Base-by-base conservation (phyloP, 2,329 filamentous ascomycete genomes). In the Clarireedia monteithiana region DNA sequence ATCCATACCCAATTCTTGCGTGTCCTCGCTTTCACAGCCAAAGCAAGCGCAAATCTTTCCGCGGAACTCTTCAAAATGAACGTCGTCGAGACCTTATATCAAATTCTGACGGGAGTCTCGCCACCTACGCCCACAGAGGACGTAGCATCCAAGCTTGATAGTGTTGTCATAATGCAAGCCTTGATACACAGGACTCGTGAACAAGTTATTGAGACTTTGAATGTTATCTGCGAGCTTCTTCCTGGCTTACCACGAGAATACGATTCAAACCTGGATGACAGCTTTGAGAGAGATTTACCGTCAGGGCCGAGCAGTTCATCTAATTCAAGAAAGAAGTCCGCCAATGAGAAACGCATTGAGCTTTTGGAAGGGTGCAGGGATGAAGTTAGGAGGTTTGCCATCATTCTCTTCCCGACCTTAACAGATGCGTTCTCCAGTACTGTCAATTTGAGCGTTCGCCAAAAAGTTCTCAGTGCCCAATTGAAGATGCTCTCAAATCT, bases 381-480 rank as follows among this genome's bases (percentile, higher is more conserved):
- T 6, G 85, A 97, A 73, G 85, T 97, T 53, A 89, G 89, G 69
- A 86, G 92, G 40, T 99, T 99, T 69, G 89, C 91, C 1, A 81
- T 95, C 62, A 94, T 99, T 58, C 78, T 99, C 10, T 87, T 99
- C 61, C 94, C 94, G 0, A 99, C 94, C 2, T 75, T 99, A 60
- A 97, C 94, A 30, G 91, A 99, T 70, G 92, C 91, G 0, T 99
- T 95, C 68, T 96, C 94, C 10, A 97, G 94, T 71, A 99, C 94
- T 0, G 92, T 99, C 61, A 99, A 99, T 67, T 75, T 97, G 15
- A 90, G 84, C 56, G 94, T 99, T 42, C 87, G 95, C 23, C 90
- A 97, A 68, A 96, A 96, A 72, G 94, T 99, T 2, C 78, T 99
- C 36, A 89, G 84, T 20, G 94, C 92, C n/a, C 94, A 99, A 67